Conservation (phyloP, 495 filamentous ascomycete genomes). For the Aspergillus taichungensis region DNA sequence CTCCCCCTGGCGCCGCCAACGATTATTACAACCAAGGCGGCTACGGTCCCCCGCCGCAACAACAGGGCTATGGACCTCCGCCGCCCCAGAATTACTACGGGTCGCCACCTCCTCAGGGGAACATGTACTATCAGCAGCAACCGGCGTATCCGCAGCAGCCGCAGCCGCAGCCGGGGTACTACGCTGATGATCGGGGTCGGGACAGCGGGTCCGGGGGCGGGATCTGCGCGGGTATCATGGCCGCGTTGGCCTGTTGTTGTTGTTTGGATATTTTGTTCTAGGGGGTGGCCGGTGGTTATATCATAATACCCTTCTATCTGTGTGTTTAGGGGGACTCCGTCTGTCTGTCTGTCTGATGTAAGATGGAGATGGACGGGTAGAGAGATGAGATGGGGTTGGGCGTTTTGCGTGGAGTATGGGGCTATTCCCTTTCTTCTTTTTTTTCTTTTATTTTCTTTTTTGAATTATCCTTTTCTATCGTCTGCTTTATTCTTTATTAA, state of each 20-base stretch:
- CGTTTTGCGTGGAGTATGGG: neutral
- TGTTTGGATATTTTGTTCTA: slow-evolving; percentile 48
- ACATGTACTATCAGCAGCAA: slow-evolving; percentile 38
- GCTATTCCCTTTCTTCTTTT: neutral
- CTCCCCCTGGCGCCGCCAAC: slow-evolving; percentile 18
- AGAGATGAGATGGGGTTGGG: neutral
- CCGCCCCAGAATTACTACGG: slow-evolving; percentile 18
- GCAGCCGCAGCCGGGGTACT: slow-evolving; percentile 33
- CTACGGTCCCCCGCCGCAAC: slow-evolving; percentile 17
- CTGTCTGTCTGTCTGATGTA: neutral
- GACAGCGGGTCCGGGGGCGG: slow-evolving; percentile 26
- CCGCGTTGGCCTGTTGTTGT: slow-evolving; percentile 44
- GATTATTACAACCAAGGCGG: slow-evolving; percentile 23
- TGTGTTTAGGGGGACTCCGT: neutral
- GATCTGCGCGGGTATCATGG: slow-evolving; percentile 40
- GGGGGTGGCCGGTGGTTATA: neutral
- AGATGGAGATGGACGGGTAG: neutral
- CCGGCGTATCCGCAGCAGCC: slow-evolving; percentile 33
- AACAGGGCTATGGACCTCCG: slow-evolving; percentile 20
- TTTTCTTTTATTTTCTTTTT: neutral
- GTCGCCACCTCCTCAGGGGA: slow-evolving; percentile 16
- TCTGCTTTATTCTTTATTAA: neutral
- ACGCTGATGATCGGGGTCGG: slow-evolving; percentile 24
- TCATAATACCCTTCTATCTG: neutral
- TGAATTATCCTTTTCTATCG: neutral